phyloP scores from a whole-genome alignment of 352 stramenopile genomes.

The Globisporangium lucens region DNA sequence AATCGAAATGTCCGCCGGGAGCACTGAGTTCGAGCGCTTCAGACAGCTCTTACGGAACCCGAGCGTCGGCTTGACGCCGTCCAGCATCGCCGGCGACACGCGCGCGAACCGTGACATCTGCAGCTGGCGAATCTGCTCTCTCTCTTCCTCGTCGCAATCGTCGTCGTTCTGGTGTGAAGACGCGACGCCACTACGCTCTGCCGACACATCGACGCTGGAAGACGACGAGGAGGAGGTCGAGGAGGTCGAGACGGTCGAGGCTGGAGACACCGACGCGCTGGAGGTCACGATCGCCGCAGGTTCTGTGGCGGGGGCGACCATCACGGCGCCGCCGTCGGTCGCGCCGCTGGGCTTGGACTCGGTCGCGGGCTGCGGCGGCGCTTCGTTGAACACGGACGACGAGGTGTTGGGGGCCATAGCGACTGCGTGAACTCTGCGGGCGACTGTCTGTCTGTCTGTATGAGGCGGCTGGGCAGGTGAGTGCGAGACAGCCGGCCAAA shows the following conservation, averaged over 20 bases:
- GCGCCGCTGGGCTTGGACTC: slow-evolving; percentile 18
- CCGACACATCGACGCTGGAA: background rate
- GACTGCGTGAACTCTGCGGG: background rate
- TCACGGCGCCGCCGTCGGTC: slow-evolving; percentile 19
- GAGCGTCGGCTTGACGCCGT: slow-evolving; percentile 49
- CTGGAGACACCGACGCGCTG: slow-evolving; percentile 22
- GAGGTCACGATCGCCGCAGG: slow-evolving; percentile 21
- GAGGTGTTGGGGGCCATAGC: slow-evolving; percentile 59
- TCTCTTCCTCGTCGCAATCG: slow-evolving; percentile 13
- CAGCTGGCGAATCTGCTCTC: slow-evolving; percentile 5
- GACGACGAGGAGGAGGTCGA: no score
- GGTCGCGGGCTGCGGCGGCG: slow-evolving; percentile 25
- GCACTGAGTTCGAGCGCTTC: slow-evolving; percentile 59
- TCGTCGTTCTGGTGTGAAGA: background rate
- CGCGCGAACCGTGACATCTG: slow-evolving; percentile 32
- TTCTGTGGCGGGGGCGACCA: slow-evolving; percentile 35
- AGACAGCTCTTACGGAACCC: slow-evolving; percentile 67
- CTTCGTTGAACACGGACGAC: slow-evolving; percentile 61
- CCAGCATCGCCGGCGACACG: slow-evolving; percentile 41
- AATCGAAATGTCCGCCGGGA: slow-evolving; percentile 26
- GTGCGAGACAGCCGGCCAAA: slow-evolving; percentile 15
- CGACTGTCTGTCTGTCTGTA: no score
- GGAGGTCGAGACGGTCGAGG: slow-evolving; percentile 16
- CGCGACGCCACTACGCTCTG: background rate
- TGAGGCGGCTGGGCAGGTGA: background rate